These are phyloP conservation scores for Luffa aegyptiaca DNA, from an alignment of 306 rosid species.

Conservation along the genomic window DNA sequence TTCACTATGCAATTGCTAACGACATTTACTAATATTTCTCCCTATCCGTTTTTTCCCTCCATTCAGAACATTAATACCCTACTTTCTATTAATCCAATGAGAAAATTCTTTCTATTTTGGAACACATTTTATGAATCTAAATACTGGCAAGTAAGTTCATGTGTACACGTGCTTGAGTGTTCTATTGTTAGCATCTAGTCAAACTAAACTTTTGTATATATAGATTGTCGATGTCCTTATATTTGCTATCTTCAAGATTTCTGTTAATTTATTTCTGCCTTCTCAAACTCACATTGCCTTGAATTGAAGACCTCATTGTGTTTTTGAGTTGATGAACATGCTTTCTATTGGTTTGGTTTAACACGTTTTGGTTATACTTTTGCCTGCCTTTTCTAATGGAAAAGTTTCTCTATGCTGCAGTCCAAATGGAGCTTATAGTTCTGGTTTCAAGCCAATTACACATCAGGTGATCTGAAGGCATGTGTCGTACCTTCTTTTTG, in stretches of 20 bases:
- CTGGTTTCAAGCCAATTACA: slow-evolving; percentile 93
- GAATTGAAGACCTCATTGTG: neutral
- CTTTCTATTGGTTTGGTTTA: neutral
- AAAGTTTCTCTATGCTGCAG: slow-evolving; percentile 34
- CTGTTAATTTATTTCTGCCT: neutral
- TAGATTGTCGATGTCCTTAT: neutral
- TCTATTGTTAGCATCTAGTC: neutral
- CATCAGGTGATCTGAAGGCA: slow-evolving; percentile 92
- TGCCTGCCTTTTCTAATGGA: neutral
- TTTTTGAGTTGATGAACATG: neutral
- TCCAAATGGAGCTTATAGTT: slow-evolving; percentile 90
- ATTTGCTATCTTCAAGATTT: neutral
- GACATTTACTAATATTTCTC: neutral
- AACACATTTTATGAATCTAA: neutral
- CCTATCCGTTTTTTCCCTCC: neutral
- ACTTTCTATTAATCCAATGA: neutral
- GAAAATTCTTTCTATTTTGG: neutral
- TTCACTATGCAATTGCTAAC: neutral
- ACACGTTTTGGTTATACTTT: neutral
- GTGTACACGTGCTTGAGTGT: neutral
- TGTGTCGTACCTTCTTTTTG: slow-evolving; percentile 15
- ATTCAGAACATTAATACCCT: neutral
- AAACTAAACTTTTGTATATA: neutral
- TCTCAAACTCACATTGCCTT: neutral
- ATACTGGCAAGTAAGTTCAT: neutral